Evolutionary conservation across 345 rosid genomes (phyloP).

Genomic region (Citrus glauca): DNA sequence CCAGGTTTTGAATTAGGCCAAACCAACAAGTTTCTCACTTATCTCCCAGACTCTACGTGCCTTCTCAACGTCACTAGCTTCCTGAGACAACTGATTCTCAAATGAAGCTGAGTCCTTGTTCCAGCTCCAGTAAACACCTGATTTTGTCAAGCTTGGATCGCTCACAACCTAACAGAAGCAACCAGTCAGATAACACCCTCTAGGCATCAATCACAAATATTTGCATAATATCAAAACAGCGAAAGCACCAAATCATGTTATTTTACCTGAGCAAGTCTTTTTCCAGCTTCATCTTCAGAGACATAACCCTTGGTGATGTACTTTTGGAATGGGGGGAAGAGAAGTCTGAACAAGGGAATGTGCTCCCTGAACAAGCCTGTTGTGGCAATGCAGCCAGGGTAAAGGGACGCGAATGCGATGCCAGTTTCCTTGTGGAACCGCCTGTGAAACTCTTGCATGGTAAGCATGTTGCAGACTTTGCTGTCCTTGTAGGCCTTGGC

Average conservation of each 20-base stretch:
- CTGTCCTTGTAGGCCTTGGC: constrained; percentile 99
- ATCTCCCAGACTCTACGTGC: constrained; percentile 94
- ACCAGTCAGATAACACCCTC: neutral
- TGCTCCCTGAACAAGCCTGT: constrained; percentile 98
- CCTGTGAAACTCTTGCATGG: constrained; percentile 95
- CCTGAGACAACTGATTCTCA: constrained; percentile 88
- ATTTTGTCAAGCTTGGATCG: constrained; percentile 83
- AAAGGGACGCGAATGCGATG: constrained; percentile 83
- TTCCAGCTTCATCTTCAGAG: constrained; percentile 88
- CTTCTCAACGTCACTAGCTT: constrained; percentile 83
- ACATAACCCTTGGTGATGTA: constrained; percentile 95
- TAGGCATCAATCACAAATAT: neutral
- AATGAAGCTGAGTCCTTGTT: constrained; percentile 91
- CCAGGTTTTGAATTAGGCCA: constrained; percentile 43
- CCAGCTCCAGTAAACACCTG: constrained; percentile 99
- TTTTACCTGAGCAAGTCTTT: constrained; percentile 89
- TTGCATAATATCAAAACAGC: neutral
- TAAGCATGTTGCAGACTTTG: constrained; percentile 96
- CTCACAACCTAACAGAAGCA: constrained; percentile 58
- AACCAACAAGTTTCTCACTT: constrained; percentile 94
- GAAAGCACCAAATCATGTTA: neutral
- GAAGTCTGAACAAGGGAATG: constrained; percentile 80
- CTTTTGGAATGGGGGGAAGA: constrained; percentile 97
- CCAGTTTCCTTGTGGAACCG: constrained; percentile 86
- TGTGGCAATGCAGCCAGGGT: constrained; percentile 98